phyloP scores from a whole-genome alignment of 73 alveolate species.

The Tetrahymena thermophila region DNA sequence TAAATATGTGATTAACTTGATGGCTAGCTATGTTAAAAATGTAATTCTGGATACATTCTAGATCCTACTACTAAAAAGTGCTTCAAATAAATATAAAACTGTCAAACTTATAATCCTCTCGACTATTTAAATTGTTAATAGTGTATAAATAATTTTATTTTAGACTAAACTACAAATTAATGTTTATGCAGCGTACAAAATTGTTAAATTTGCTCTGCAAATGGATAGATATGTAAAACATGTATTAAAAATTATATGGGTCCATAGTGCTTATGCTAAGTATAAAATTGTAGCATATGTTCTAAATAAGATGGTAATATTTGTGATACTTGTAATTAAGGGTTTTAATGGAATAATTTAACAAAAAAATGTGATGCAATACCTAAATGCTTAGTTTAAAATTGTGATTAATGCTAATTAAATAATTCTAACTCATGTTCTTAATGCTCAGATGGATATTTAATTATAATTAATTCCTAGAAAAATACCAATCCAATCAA shows the following conservation, averaged over 20 bases:
- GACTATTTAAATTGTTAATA: no score
- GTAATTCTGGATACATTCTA: no score
- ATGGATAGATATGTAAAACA: background rate
- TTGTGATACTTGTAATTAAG: background rate
- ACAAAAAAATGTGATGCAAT: background rate
- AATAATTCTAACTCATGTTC: background rate
- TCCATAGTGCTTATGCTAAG: background rate
- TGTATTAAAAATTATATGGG: background rate
- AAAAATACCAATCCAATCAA: background rate
- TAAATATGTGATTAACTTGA: no score
- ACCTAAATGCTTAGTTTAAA: background rate
- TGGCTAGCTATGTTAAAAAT: no score
- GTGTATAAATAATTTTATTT: no score
- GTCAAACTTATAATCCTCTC: no score
- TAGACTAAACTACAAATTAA: no score
- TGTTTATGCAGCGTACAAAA: no score
- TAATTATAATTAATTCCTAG: background rate
- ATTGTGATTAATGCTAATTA: background rate
- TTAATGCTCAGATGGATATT: background rate
- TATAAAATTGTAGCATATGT: background rate
- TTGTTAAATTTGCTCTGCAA: background rate
- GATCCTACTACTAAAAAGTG: no score
- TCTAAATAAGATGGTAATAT: background rate
- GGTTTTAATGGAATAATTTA: background rate
- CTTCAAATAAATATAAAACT: no score